Evolutionary conservation across 1,284 basidiomycete genomes (phyloP).

Genomic region (Cystobasidium pallidum): DNA sequence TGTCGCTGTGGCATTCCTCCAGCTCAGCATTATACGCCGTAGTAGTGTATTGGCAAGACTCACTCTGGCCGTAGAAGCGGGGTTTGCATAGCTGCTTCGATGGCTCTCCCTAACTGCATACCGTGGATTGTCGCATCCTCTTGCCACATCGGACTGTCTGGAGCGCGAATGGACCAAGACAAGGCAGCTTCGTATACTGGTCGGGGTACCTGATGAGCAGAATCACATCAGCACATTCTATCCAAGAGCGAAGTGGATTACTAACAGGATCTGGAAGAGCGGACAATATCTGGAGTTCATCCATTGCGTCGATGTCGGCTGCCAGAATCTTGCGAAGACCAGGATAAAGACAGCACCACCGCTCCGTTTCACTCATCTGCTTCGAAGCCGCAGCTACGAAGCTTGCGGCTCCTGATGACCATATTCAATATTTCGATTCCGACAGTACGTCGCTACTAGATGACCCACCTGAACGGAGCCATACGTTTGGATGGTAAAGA

Average conservation of each 20-base stretch:
- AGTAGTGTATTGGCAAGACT: conserved; percentile 38
- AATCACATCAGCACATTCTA: conserved; percentile 22
- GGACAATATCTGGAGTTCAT: conserved; percentile 72
- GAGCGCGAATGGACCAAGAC: conserved; percentile 71
- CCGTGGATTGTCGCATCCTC: not conserved
- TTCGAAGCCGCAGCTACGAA: conserved; percentile 83
- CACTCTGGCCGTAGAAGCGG: conserved; percentile 8
- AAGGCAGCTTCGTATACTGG: conserved; percentile 83
- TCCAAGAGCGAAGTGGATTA: conserved; percentile 6
- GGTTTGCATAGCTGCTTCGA: conserved; percentile 8
- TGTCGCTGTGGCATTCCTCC: conserved; percentile 61
- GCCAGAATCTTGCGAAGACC: conserved; percentile 81
- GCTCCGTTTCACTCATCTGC: conserved; percentile 77
- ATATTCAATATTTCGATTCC: too few relatives aligned
- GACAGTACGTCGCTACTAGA: too few relatives aligned
- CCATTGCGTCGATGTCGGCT: conserved; percentile 78
- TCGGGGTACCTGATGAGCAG: conserved; percentile 67
- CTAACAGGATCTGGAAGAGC: conserved; percentile 76
- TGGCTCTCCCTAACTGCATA: conserved; percentile 3
- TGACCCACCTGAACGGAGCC: conserved; percentile 76
- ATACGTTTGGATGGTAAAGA: conserved; percentile 92
- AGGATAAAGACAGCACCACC: conserved; percentile 96
- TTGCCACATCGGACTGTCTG: conserved; percentile 59
- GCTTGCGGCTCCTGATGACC: conserved; percentile 65
- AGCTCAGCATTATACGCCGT: conserved; percentile 58